phyloP scores from a whole-genome alignment of 805 yeast genomes.

The Teunomyces gatunensis region DNA sequence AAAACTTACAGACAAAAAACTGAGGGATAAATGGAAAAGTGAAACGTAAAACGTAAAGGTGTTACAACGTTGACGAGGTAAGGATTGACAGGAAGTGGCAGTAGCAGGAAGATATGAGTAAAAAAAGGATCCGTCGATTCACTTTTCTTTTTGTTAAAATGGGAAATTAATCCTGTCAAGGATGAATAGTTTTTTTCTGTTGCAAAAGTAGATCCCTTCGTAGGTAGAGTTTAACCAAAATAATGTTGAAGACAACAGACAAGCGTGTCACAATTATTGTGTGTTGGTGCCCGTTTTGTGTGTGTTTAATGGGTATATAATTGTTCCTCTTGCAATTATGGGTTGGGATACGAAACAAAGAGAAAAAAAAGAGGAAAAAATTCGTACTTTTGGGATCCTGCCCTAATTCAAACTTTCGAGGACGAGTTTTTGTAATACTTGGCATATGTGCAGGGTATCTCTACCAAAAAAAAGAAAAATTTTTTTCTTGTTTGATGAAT shows the following conservation, averaged over 20 bases:
- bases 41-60: neutral
- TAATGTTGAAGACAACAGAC: neutral
- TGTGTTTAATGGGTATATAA: neutral
- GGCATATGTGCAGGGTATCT: neutral
- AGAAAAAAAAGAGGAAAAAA: neutral
- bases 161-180: neutral
- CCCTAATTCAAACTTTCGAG: neutral
- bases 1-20: neutral
- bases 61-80: neutral
- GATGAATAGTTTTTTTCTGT: neutral
- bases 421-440: neutral
- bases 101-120: no score
- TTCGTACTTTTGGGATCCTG: neutral
- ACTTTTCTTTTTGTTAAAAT: neutral
- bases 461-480: no score
- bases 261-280: neutral
- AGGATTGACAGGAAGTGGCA: no score
- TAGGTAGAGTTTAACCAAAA: neutral
- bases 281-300: neutral
- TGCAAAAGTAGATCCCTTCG: neutral
- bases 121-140: no score
- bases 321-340: neutral
- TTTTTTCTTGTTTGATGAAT: no score
- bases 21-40: neutral
- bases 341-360: neutral